A percentile compares a stretch with the other conserved stretches of the same genome.
These are phyloP conservation scores for Dalechampia spathulata DNA, from an alignment of 441 rosid genomes.

Conservation along the genomic window DNA sequence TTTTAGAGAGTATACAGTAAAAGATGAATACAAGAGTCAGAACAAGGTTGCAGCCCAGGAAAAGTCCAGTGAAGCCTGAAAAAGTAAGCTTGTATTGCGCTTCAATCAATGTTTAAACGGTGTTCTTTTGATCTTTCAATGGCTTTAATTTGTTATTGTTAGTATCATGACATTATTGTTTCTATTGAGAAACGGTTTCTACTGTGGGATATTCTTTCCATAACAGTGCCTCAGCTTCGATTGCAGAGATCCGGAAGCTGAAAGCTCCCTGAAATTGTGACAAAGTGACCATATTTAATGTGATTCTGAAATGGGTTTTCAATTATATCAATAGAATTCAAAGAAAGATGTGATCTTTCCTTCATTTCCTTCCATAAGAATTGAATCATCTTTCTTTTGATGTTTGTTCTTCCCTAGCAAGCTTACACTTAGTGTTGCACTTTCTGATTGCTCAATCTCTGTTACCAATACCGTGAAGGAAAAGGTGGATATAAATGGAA, in stretches of 20 bases:
- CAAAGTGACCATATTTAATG: constrained; percentile 4
- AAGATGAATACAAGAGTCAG: constrained; percentile 36
- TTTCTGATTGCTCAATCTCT: constrained; percentile 6
- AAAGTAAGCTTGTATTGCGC: constrained; percentile 20
- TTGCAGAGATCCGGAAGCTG: constrained; percentile 18
- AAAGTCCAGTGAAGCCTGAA: constrained; percentile 29
- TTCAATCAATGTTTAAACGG: constrained; percentile 17
- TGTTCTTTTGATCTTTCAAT: not conserved
- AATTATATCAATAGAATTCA: no score
- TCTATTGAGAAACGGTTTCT: constrained; percentile 18
- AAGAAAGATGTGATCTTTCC: no score
- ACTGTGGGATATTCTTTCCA: not conserved
- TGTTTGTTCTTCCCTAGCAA: not conserved
- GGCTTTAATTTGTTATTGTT: not conserved
- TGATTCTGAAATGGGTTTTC: constrained; percentile 17
- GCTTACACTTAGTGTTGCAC: not conserved
- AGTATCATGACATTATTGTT: not conserved
- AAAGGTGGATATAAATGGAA: constrained; percentile 39
- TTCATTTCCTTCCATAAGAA: no score
- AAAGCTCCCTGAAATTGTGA: constrained; percentile 15
- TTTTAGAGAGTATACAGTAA: constrained; percentile 7
- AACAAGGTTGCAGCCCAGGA: constrained; percentile 24
- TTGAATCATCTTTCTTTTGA: not conserved
- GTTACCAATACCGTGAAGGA: constrained; percentile 27
- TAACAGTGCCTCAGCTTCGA: constrained; percentile 23